A percentile compares a stretch with the other conserved stretches of the same genome.
phyloP scores from a whole-genome alignment of 2,329 filamentous ascomycete genomes.

The Pseudogymnoascus pannorum region DNA sequence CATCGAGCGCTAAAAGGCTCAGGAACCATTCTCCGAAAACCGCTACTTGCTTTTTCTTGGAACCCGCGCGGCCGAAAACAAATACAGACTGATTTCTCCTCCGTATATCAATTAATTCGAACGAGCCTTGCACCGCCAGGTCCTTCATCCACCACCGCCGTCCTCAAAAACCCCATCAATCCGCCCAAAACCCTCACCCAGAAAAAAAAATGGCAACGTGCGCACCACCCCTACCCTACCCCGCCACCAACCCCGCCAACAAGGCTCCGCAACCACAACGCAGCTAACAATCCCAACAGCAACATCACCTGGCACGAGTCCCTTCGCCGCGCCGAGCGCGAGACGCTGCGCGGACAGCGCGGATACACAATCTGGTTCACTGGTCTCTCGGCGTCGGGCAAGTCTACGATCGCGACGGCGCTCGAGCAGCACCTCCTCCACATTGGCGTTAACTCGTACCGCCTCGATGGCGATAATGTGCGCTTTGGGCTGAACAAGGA shows the following conservation, averaged over 20 bases:
- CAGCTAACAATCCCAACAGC: conserved; percentile 38
- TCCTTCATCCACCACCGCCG: neutral
- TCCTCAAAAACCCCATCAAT: neutral
- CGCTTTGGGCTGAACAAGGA: conserved; percentile 98
- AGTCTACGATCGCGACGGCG: conserved; percentile 93
- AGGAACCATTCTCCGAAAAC: neutral
- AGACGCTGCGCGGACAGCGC: conserved; percentile 67
- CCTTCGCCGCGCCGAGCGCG: conserved; percentile 71
- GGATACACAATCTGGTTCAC: conserved; percentile 98
- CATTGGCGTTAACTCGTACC: conserved; percentile 74
- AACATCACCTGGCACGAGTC: conserved; percentile 86
- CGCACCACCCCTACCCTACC: conserved; percentile 23
- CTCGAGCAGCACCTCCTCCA: conserved; percentile 96
- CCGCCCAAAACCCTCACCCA: neutral
- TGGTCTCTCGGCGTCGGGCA: conserved; percentile 89
- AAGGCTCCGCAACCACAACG: conserved; percentile 3
- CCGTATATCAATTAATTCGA: neutral
- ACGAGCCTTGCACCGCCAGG: neutral
- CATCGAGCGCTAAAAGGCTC: conserved; percentile 8
- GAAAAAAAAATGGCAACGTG: conserved; percentile 24
- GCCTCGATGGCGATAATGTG: conserved; percentile 96
- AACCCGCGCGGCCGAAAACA: neutral
- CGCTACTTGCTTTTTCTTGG: conserved; percentile 3
- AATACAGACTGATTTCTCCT: neutral
- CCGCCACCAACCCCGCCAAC: conserved; percentile 13